Evolutionary conservation across 1,284 basidiomycete species (phyloP).

Genomic region (Trichosporon sp.): DNA sequence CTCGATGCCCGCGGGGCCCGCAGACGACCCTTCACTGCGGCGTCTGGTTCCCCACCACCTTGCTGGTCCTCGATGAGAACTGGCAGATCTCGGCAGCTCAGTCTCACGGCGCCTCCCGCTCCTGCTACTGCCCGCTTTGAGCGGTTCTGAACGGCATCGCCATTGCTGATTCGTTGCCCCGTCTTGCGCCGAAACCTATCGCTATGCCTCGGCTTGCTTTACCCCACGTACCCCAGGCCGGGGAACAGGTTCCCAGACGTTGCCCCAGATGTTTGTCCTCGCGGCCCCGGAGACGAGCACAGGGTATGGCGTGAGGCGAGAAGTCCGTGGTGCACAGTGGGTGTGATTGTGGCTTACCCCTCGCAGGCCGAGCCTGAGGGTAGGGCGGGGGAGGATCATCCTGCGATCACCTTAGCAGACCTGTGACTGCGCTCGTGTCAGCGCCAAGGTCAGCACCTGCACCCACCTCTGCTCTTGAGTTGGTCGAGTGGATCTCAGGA

Average conservation of each 20-base stretch:
- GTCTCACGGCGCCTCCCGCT: not conserved
- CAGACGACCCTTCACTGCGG: not conserved
- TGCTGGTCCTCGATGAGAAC: not conserved
- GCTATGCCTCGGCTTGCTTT: not conserved
- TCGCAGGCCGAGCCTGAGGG: not conserved
- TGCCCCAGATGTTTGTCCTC: not conserved
- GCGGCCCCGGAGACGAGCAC: not conserved
- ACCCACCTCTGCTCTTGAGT: too few relatives aligned
- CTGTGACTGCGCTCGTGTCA: not conserved
- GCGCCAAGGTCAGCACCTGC: not conserved
- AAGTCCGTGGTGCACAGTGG: not conserved
- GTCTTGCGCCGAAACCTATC: not conserved
- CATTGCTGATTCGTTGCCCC: not conserved
- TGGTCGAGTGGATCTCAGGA: too few relatives aligned
- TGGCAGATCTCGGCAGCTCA: not conserved
- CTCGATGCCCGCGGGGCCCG: not conserved
- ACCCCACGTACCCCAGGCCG: conserved; percentile 1
- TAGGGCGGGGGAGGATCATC: not conserved
- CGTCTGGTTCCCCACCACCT: not conserved
- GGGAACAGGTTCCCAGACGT: not conserved
- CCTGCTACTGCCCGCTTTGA: not conserved
- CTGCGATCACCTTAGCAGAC: not conserved
- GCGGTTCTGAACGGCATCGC: not conserved
- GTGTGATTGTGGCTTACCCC: not conserved
- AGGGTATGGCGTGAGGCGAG: not conserved